phyloP scores from a whole-genome alignment of 495 filamentous ascomycete genomes.

The Cenococcum geophilum region DNA sequence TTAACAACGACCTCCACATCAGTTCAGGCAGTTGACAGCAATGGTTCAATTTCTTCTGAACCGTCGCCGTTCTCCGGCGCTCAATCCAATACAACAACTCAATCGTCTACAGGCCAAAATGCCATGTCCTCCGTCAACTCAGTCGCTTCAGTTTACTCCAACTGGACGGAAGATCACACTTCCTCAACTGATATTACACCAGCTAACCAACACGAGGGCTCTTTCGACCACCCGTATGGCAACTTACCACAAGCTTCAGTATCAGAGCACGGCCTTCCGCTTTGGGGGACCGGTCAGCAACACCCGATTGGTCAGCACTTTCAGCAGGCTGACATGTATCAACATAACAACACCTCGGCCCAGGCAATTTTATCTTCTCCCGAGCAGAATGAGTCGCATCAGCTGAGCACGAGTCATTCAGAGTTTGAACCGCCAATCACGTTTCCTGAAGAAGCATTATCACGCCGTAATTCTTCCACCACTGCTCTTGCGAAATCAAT shows the following conservation, averaged over 20 bases:
- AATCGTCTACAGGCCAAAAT: slow-evolving; percentile 22
- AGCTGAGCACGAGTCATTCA: slow-evolving; percentile 14
- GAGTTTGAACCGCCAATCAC: slow-evolving; percentile 17
- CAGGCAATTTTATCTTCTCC: slow-evolving; percentile 25
- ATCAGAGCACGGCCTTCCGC: slow-evolving; percentile 20
- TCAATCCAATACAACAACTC: slow-evolving; percentile 19
- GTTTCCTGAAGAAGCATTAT: slow-evolving; percentile 18
- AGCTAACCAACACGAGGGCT: slow-evolving; percentile 17
- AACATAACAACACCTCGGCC: slow-evolving; percentile 26
- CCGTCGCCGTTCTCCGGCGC: slow-evolving; percentile 30
- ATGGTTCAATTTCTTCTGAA: slow-evolving; percentile 24
- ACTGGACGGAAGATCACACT: slow-evolving; percentile 27
- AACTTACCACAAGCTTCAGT: slow-evolving; percentile 21
- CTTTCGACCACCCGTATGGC: slow-evolving; percentile 18
- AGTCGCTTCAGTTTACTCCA: slow-evolving; percentile 23
- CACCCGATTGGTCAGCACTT: slow-evolving; percentile 12
- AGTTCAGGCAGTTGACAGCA: slow-evolving; percentile 18
- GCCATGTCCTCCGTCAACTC: slow-evolving; percentile 23
- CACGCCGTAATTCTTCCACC: slow-evolving; percentile 32
- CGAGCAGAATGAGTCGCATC: slow-evolving; percentile 14
- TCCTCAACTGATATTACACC: slow-evolving; percentile 13
- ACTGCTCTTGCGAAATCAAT: slow-evolving; percentile 28
- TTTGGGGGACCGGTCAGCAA: slow-evolving; percentile 18
- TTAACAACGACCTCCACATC: slow-evolving; percentile 15
- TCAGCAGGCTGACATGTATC: slow-evolving; percentile 25